phyloP scores from a whole-genome alignment of 495 filamentous ascomycete species.

The Rhypophila decipiens region DNA sequence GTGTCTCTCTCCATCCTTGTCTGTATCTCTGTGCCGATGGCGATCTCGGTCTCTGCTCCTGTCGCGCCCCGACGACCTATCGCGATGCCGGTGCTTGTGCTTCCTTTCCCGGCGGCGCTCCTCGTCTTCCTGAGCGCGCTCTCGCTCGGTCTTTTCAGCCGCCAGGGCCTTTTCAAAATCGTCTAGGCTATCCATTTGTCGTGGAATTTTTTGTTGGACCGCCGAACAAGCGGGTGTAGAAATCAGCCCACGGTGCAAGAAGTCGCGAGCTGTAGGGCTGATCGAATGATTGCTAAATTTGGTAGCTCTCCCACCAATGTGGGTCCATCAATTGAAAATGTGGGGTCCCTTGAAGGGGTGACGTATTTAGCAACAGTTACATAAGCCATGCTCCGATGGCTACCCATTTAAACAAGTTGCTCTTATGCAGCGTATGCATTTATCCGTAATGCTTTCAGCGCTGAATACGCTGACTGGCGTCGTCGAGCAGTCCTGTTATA shows the following conservation, averaged over 20 bases:
- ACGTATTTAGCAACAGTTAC: not conserved
- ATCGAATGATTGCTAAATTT: not conserved
- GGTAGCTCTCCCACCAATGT: too few relatives aligned
- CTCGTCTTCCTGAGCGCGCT: slow-evolving; percentile 25
- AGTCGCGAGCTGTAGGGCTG: not conserved
- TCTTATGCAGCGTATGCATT: too few relatives aligned
- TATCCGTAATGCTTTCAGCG: too few relatives aligned
- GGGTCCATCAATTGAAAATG: too few relatives aligned
- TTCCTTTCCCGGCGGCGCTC: slow-evolving; percentile 35
- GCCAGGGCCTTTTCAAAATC: slow-evolving; percentile 50
- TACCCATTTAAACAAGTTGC: too few relatives aligned
- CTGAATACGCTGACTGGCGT: too few relatives aligned
- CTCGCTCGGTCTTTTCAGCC: slow-evolving; percentile 44
- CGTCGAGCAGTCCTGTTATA: too few relatives aligned
- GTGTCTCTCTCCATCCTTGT: slow-evolving; percentile 25
- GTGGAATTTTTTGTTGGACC: not conserved
- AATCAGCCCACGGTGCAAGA: not conserved
- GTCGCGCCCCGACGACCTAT: slow-evolving; percentile 31
- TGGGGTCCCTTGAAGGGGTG: not conserved
- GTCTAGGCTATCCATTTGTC: slow-evolving; percentile 44
- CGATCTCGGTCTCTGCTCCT: slow-evolving; percentile 35
- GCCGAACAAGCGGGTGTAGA: not conserved
- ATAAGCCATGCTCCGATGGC: slow-evolving; percentile 1
- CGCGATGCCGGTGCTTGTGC: slow-evolving; percentile 33
- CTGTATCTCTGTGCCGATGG: slow-evolving; percentile 19